Evolutionary conservation across 306 rosid species (phyloP).

Genomic region (Ormosia semicastrata): DNA sequence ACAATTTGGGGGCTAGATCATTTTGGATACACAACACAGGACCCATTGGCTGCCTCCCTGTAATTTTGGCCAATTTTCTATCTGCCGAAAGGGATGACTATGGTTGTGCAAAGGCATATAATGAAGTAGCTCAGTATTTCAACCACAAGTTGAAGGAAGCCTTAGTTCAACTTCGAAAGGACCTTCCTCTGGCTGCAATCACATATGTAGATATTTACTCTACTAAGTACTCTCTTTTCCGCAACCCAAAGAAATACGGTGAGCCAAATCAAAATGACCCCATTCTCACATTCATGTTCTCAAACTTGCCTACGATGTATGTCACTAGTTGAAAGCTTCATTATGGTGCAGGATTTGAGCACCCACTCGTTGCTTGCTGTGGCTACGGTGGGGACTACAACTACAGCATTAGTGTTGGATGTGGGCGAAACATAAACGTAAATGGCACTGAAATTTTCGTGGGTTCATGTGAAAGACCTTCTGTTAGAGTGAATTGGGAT

Average conservation of each 20-base stretch:
- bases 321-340: neutral
- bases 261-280: neutral
- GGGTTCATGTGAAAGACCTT: slow-evolving; percentile 30
- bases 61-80: slow-evolving; percentile 6
- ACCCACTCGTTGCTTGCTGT: slow-evolving; percentile 44
- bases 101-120: slow-evolving; percentile 57
- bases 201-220: slow-evolving; percentile 56
- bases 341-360: slow-evolving; percentile 46
- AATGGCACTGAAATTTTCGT: slow-evolving; percentile 35
- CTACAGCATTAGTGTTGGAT: neutral
- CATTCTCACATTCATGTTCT: neutral
- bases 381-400: slow-evolving; percentile 59
- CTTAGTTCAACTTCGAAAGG: slow-evolving; percentile 40
- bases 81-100: slow-evolving; percentile 21
- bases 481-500: slow-evolving; percentile 37
- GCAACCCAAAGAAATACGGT: slow-evolving; percentile 47
- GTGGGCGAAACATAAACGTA: slow-evolving; percentile 19
- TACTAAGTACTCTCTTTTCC: slow-evolving; percentile 35
- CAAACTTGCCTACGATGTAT: neutral
- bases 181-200: slow-evolving; percentile 51
- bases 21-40: slow-evolving; percentile 46
- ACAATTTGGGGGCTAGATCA: slow-evolving; percentile 35
- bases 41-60: slow-evolving; percentile 41
- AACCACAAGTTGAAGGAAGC: slow-evolving; percentile 53
- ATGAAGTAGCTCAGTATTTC: slow-evolving; percentile 53